phyloP scores from a whole-genome alignment of 495 filamentous ascomycete genomes.

The Penicilliopsis zonata region DNA sequence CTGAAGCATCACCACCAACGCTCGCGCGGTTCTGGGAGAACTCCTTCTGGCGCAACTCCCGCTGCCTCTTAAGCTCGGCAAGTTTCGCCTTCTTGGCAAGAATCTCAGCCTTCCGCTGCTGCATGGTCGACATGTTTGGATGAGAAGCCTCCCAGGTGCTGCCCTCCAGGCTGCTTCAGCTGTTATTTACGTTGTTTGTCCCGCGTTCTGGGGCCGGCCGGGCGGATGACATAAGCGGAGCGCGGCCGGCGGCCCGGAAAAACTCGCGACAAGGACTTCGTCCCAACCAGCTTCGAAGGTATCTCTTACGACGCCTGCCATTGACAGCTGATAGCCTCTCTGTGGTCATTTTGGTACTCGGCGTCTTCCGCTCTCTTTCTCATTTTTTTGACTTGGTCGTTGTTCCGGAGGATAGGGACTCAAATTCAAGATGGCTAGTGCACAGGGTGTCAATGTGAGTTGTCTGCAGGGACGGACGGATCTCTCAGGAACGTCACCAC shows the following conservation, averaged over 20 bases:
- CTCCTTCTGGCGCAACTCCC: constrained; percentile 68
- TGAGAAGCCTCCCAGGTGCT: too few species aligned
- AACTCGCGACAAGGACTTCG: constrained; percentile 41
- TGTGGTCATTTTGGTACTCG: constrained; percentile 22
- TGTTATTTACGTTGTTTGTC: constrained; percentile 1
- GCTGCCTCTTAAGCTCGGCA: constrained; percentile 85
- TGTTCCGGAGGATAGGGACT: constrained; percentile 15
- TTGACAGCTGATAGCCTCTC: constrained; percentile 29
- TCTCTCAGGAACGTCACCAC: too few species aligned
- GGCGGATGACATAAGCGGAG: constrained; percentile 34
- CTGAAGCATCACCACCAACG: constrained; percentile 45
- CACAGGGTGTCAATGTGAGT: constrained; percentile 41
- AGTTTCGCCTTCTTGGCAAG: constrained; percentile 88
- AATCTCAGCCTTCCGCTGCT: constrained; percentile 88
- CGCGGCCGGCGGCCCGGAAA: constrained; percentile 34
- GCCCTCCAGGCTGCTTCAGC: not conserved
- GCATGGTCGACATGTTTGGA: constrained; percentile 41
- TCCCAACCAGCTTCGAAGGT: constrained; percentile 17
- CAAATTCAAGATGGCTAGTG: constrained; percentile 31
- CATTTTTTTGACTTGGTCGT: constrained; percentile 12
- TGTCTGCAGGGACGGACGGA: constrained; percentile 8
- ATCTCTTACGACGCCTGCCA: constrained; percentile 23
- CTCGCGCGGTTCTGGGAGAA: constrained; percentile 50
- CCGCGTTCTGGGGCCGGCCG: constrained; percentile 3
- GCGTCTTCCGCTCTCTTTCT: constrained; percentile 9